These are phyloP conservation scores for Pisolithus marmoratus DNA, from an alignment of 768 basidiomycete species.

Conservation along the genomic window DNA sequence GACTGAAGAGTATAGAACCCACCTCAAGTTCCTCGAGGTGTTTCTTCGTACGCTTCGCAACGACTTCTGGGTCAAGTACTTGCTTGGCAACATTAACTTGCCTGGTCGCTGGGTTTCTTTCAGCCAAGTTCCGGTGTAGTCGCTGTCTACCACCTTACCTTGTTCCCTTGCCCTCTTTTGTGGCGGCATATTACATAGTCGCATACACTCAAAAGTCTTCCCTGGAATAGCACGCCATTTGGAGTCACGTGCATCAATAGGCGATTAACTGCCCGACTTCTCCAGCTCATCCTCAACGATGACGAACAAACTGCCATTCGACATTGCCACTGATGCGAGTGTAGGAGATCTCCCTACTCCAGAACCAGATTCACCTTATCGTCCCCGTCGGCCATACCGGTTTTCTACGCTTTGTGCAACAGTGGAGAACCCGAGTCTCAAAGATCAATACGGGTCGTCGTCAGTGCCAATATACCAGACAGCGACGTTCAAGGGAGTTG, in stretches of 20 bases:
- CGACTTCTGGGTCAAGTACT: conserved; percentile 53
- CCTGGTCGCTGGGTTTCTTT: conserved; percentile 36
- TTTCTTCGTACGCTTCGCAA: conserved; percentile 69
- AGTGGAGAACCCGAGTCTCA: conserved; percentile 85
- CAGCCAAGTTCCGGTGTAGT: conserved; percentile 3
- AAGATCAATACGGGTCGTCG: conserved; percentile 93
- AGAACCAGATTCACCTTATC: conserved; percentile 70
- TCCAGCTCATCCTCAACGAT: conserved; percentile 3
- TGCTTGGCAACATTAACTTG: conserved; percentile 38
- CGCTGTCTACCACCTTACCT: conserved; percentile 31
- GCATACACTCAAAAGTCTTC: not conserved
- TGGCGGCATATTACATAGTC: conserved; percentile 31
- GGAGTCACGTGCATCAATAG: not conserved
- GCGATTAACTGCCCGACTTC: not conserved
- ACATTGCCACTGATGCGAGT: conserved; percentile 3
- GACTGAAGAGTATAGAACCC: not conserved
- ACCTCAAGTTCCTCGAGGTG: conserved; percentile 88
- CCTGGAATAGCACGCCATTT: not conserved
- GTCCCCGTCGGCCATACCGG: conserved; percentile 69
- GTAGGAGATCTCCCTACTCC: conserved; percentile 68
- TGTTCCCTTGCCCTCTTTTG: conserved; percentile 42
- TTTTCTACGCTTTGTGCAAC: conserved; percentile 90
- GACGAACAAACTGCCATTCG: conserved; percentile 4
- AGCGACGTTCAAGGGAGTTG: conserved; percentile 94
- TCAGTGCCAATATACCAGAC: conserved; percentile 98